A percentile compares a stretch with the other conserved stretches of the same genome.
phyloP scores from a whole-genome alignment of 441 rosid genomes.

The Brassica hybrid region DNA sequence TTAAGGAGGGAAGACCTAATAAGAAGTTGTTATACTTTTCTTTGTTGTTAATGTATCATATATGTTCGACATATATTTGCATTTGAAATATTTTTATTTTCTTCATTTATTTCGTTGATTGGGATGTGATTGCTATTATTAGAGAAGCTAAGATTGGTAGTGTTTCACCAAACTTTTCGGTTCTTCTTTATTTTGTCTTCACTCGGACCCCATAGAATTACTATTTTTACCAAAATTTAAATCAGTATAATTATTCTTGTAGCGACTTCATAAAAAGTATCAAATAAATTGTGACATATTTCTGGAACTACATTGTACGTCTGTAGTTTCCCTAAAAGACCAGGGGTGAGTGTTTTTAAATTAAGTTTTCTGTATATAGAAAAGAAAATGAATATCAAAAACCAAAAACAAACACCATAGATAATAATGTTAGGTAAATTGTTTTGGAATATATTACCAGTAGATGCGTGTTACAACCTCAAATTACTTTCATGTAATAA shows the following conservation, averaged over 20 bases:
- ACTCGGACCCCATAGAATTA: constrained; percentile 5
- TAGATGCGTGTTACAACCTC: not conserved
- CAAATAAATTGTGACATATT: not conserved
- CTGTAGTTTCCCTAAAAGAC: not conserved
- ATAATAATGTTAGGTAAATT: not conserved
- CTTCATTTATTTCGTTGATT: not conserved
- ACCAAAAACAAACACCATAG: not conserved
- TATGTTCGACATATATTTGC: not conserved
- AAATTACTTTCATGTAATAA: not conserved
- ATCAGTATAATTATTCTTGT: not conserved
- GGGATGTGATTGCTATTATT: not conserved
- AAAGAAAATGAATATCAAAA: not conserved
- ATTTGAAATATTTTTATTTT: not conserved
- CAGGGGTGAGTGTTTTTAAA: not conserved
- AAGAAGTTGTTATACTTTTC: not conserved
- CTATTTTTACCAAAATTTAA: constrained; percentile 7
- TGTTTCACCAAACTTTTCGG: not conserved
- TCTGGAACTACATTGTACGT: not conserved
- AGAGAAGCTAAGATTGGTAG: not conserved
- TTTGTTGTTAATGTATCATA: not conserved
- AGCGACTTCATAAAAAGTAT: constrained; percentile 2
- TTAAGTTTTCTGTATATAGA: not conserved
- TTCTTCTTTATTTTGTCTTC: constrained; percentile 26
- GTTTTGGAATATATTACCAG: constrained; percentile 15
- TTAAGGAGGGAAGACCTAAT: not conserved